Evolutionary conservation across 352 stramenopile species (phyloP).

Genomic region (Phytopythium cucurbitacearum): DNA sequence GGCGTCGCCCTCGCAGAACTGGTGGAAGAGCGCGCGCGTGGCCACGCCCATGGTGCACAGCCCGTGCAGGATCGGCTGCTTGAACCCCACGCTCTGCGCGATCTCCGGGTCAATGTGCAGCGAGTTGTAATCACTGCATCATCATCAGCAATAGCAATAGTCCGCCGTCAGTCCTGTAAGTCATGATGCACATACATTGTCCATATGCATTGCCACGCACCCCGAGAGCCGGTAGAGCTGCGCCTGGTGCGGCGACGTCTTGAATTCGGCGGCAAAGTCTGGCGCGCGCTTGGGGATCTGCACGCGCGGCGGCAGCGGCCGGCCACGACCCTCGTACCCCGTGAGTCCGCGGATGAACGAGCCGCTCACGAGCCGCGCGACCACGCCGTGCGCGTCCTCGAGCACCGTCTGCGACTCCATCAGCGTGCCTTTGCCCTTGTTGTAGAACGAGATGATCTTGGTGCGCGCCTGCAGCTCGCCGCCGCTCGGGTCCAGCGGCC

Average conservation of each 20-base stretch:
- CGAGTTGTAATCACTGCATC: constrained; percentile 89
- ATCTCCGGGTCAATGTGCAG: constrained; percentile 91
- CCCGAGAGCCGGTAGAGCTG: constrained; percentile 93
- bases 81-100: constrained; percentile 69
- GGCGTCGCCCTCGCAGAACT: constrained; percentile 68
- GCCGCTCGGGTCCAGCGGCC: constrained; percentile 56
- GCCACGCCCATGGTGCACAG: constrained; percentile 91
- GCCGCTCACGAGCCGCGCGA: constrained; percentile 72
- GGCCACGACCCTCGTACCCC: constrained; percentile 66
- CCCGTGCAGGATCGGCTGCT: constrained; percentile 91
- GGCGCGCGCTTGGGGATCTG: constrained; percentile 70
- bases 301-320: constrained; percentile 59
- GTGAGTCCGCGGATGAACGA: constrained; percentile 81
- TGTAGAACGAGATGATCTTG: constrained; percentile 78
- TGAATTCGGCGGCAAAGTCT: constrained; percentile 57
- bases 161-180: neutral
- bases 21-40: constrained; percentile 72
- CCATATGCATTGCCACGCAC: constrained; percentile 15
- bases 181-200: neutral
- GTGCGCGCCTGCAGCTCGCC: constrained; percentile 47
- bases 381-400: constrained; percentile 51
- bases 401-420: constrained; percentile 86
- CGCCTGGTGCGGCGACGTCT: constrained; percentile 69
- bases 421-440: constrained; percentile 80
- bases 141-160: constrained; percentile 1